Conservation (phyloP, 148 eudicot species). For the Limonium bicolor region DNA sequence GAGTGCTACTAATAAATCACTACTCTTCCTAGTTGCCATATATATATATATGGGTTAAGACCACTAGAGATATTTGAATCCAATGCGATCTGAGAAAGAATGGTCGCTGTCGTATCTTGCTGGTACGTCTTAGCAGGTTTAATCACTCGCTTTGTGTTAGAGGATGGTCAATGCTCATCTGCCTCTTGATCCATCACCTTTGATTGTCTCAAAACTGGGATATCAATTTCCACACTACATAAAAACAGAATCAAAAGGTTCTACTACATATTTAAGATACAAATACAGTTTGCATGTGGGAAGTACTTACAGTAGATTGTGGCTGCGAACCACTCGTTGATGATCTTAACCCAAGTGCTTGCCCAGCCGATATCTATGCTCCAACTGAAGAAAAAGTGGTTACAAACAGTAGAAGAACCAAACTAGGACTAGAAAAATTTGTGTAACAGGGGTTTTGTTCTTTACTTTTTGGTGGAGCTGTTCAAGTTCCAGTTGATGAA, state of each 20-base stretch:
- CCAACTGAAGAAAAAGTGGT: constrained; percentile 36
- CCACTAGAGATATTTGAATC: no score
- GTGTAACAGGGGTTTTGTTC: neutral
- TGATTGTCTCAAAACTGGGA: constrained; percentile 44
- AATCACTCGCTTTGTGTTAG: no score
- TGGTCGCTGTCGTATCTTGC: no score
- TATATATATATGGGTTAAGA: no score
- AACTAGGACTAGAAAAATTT: neutral
- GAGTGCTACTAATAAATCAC: no score
- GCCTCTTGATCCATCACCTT: constrained; percentile 55
- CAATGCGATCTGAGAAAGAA: no score
- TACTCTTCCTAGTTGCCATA: no score
- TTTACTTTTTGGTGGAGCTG: constrained; percentile 59
- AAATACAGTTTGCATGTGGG: neutral
- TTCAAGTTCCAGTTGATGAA: constrained; percentile 84
- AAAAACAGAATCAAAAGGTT: neutral
- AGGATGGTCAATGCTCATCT: no score
- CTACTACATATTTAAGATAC: neutral
- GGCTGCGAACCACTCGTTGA: constrained; percentile 98
- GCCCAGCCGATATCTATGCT: constrained; percentile 98
- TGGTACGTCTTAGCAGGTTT: no score
- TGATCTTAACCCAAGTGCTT: constrained; percentile 95
- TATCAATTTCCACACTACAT: constrained; percentile 81
- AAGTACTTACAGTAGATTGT: constrained; percentile 60
- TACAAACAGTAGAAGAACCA: neutral